Percentiles rank a stretch among this genome's conserved stretches.
phyloP scores from a whole-genome alignment of 164 flowering plant genomes.

The Platanus orientalis region DNA sequence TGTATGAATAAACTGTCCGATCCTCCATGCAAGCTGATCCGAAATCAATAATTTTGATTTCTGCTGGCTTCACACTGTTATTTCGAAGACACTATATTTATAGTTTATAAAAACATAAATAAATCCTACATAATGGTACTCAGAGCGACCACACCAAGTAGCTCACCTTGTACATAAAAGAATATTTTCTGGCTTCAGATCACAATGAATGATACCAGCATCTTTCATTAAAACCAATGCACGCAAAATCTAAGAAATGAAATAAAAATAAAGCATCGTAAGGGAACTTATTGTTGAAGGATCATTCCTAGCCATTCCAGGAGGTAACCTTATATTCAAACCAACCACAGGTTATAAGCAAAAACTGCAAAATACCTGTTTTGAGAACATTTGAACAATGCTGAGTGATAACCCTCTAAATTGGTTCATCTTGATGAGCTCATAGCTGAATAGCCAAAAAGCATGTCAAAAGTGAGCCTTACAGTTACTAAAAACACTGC shows the following conservation, averaged over 20 bases:
- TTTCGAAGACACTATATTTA: constrained; percentile 18
- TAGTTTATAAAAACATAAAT: constrained; percentile 18
- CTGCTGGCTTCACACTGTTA: constrained; percentile 73
- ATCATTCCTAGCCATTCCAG: neutral
- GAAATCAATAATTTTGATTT: constrained; percentile 92
- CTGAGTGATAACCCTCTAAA: constrained; percentile 84
- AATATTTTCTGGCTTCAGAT: constrained; percentile 99
- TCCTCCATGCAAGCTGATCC: constrained; percentile 99
- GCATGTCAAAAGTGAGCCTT: constrained; percentile 10
- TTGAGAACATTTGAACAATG: constrained; percentile 89
- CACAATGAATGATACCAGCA: constrained; percentile 97
- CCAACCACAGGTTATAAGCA: neutral
- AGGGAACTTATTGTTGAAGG: neutral
- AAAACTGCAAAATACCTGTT: constrained; percentile 52
- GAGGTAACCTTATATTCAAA: neutral
- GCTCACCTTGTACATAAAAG: constrained; percentile 81
- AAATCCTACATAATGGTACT: neutral
- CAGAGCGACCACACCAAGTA: constrained; percentile 14
- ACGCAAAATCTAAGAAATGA: constrained; percentile 57
- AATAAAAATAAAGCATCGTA: constrained; percentile 1
- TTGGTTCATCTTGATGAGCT: constrained; percentile 82
- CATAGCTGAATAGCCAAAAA: constrained; percentile 50
- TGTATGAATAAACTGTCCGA: constrained; percentile 95
- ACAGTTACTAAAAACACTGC: neutral
- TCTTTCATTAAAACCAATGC: constrained; percentile 87